These are phyloP conservation scores for Trichoderma arundinaceum DNA, from an alignment of 2,329 filamentous ascomycete genomes.

Conservation along the genomic window DNA sequence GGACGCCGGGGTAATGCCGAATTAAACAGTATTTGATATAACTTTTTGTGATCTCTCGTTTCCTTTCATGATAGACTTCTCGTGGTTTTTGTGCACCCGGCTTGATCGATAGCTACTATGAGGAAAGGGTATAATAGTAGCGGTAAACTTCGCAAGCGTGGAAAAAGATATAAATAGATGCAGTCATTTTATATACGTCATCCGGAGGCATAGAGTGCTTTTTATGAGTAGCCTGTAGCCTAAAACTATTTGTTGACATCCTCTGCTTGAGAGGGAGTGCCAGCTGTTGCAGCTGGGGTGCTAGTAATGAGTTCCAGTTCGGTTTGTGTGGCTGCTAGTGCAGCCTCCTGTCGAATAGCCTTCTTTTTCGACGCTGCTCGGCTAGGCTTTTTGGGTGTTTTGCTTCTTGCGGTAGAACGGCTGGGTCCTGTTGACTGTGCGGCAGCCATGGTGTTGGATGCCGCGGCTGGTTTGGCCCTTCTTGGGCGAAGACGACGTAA, in stretches of 20 bases:
- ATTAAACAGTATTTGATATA: conserved; percentile 13
- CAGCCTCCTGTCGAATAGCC: conserved; percentile 19
- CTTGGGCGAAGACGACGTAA: conserved; percentile 31
- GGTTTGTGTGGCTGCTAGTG: neutral
- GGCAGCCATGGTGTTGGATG: conserved; percentile 16
- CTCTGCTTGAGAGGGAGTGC: conserved; percentile 5
- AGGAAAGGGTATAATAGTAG: conserved; percentile 20
- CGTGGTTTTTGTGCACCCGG: conserved; percentile 1
- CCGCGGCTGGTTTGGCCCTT: conserved; percentile 20
- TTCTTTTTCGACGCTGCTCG: conserved; percentile 30
- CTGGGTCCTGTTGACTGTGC: conserved; percentile 1
- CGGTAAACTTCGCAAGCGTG: neutral
- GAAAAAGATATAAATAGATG: neutral
- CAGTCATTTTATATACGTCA: conserved; percentile 22
- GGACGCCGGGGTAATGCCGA: conserved; percentile 29
- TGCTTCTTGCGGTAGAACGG: conserved; percentile 7
- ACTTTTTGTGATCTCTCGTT: conserved; percentile 1
- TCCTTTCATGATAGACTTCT: neutral
- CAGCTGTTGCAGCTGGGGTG: neutral
- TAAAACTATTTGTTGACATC: neutral
- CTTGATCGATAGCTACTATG: conserved; percentile 16
- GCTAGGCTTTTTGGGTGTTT: conserved; percentile 20
- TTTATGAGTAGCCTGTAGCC: neutral
- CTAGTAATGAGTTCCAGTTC: neutral
- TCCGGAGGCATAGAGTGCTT: neutral